Evolutionary conservation across 1,284 basidiomycete species (phyloP), one percentile per base, ranked within the genome.

Genomic region (Earliella scabrosa): DNA sequence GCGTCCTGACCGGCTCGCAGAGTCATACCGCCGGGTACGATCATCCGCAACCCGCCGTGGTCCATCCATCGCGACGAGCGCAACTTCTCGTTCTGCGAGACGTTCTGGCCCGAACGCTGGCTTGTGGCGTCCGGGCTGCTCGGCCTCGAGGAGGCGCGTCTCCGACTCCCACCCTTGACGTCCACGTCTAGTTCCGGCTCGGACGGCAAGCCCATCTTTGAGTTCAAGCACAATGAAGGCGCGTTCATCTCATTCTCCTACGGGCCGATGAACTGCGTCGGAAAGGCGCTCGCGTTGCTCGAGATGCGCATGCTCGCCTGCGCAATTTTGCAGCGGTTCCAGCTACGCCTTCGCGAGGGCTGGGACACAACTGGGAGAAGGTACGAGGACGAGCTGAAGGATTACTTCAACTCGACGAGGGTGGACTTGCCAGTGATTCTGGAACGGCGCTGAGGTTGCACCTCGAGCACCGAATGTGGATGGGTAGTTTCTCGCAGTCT

Each of bases 31-130:
- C 66, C 67, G 44, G 66, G 64, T 21, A 69, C 63, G 0, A 45
- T 53, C 1, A 54, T 63, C 29, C 13, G 29, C 29, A 54, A 66
- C 34, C 62, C 56, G 13, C 53, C 59, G 10, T 70, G 64, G 40
- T 51, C 57, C 10, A 21, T 71, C 1, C 69, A 72, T 26, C 65
- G 66, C 26, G 66, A 71, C 50, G 50, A 65, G 13, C 63, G 62
- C 20, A 64, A 71, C 59, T 73, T 71, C 62, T 58, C 58, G 2
- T 55, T 52, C 29, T 31, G 7, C 10, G 39, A 60, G 20, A 21
- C 27, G 1, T 70, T 64, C 63, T 60, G 58, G 59, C 70, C 70
- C 13, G 67, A 68, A 20, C 63, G 69, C 24, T 71, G 70, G 69
- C 59, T 70, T 21, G 35, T 50, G 27, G 56, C n/a, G n/a, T n/a